Percentiles rank a stretch among this genome's conserved stretches.
Evolutionary conservation across 345 rosid genomes (phyloP).

Genomic region (Lumnitzera racemosa): DNA sequence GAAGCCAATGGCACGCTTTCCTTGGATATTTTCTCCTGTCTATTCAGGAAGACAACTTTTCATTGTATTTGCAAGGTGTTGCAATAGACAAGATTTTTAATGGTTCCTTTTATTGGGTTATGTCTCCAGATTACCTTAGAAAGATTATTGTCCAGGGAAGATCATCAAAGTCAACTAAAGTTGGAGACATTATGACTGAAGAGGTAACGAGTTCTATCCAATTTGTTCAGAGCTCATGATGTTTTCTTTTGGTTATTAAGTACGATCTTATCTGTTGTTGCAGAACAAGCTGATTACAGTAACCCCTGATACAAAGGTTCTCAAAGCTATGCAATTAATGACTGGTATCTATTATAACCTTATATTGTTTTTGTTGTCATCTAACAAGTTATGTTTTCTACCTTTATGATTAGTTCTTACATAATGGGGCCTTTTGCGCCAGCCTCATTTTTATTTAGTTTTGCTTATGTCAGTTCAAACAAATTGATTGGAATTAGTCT

Average conservation of each 20-base stretch:
- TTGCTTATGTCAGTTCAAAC: too few species aligned
- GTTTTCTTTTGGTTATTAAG: too few species aligned
- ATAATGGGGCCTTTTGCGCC: too few species aligned
- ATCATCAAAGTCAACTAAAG: slow-evolving; percentile 97
- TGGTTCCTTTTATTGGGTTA: slow-evolving; percentile 3
- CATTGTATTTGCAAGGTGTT: neutral
- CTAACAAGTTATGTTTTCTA: too few species aligned
- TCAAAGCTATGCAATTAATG: slow-evolving; percentile 97
- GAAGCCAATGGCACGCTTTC: neutral
- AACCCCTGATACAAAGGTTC: slow-evolving; percentile 86
- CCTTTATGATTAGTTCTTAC: too few species aligned
- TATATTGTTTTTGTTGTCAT: too few species aligned
- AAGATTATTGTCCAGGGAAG: slow-evolving; percentile 97
- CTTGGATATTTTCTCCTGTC: slow-evolving; percentile 1
- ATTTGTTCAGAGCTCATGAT: neutral
- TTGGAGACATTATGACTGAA: slow-evolving; percentile 98
- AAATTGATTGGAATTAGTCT: too few species aligned
- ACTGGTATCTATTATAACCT: slow-evolving; percentile 43
- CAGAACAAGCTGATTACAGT: slow-evolving; percentile 95
- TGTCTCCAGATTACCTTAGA: slow-evolving; percentile 69
- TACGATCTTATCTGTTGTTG: neutral
- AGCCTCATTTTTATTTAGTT: too few species aligned
- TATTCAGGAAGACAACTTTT: neutral
- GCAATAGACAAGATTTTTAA: neutral
- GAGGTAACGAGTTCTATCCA: slow-evolving; percentile 47